phyloP scores from a whole-genome alignment of 768 basidiomycete genomes.

The Gloeostereum incarnatum region DNA sequence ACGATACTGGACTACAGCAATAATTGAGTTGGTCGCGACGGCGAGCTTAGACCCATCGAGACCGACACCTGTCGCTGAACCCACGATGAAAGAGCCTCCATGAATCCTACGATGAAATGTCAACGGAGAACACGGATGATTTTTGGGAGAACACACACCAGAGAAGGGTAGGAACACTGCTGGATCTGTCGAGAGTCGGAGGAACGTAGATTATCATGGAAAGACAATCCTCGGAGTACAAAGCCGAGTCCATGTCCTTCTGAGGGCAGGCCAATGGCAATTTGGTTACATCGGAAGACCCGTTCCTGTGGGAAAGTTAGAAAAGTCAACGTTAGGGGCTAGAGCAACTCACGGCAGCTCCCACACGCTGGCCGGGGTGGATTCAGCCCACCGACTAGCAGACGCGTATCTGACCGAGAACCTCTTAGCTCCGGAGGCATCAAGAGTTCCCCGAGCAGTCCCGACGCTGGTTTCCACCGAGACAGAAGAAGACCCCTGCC shows the following conservation, averaged over 20 bases:
- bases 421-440: slow-evolving; percentile 38
- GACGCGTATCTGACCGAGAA: slow-evolving; percentile 63
- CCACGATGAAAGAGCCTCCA: slow-evolving; percentile 71
- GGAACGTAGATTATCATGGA: slow-evolving; percentile 73
- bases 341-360: slow-evolving; percentile 43
- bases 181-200: slow-evolving; percentile 20
- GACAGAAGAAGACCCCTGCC: slow-evolving; percentile 14
- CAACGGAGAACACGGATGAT: neutral
- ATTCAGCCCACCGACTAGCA: slow-evolving; percentile 51
- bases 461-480: slow-evolving; percentile 43
- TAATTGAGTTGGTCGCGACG: slow-evolving; percentile 59
- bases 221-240: slow-evolving; percentile 70
- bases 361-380: slow-evolving; percentile 48
- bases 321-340: neutral
- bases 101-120: slow-evolving; percentile 50
- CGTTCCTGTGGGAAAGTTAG: slow-evolving; percentile 28
- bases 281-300: slow-evolving; percentile 35
- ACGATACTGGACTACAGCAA: slow-evolving; percentile 78
- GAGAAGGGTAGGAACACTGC: slow-evolving; percentile 40
- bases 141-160: slow-evolving; percentile 37
- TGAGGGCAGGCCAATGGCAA: slow-evolving; percentile 74
- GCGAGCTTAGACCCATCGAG: slow-evolving; percentile 76
- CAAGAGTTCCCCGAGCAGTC: slow-evolving; percentile 40
- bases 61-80: slow-evolving; percentile 62
- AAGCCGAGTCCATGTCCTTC: slow-evolving; percentile 33